These are phyloP conservation scores for Gossypium davidsonii DNA, from an alignment of 441 rosid genomes.

Conservation along the genomic window DNA sequence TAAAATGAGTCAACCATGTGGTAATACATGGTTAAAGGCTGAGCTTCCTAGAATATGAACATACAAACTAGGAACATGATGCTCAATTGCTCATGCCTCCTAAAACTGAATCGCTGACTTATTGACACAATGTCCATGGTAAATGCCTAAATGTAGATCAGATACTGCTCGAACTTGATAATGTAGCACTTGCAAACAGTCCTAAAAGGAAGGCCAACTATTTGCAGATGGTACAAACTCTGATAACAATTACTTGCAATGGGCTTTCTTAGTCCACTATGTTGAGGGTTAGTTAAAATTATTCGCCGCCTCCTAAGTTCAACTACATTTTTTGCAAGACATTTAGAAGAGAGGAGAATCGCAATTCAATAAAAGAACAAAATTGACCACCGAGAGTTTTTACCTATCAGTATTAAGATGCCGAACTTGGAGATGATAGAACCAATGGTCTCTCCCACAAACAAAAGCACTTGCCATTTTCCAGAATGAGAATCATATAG, in stretches of 20 bases:
- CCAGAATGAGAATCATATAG: background rate
- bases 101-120: background rate
- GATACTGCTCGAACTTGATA: background rate
- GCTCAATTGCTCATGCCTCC: background rate
- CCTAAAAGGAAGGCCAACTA: background rate
- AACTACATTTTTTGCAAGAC: background rate
- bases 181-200: background rate
- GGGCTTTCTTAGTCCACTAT: background rate
- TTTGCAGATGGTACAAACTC: background rate
- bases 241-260: background rate
- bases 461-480: background rate
- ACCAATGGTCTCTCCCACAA: background rate
- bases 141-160: background rate
- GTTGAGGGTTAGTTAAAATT: background rate
- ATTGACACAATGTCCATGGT: background rate
- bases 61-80: background rate
- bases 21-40: background rate
- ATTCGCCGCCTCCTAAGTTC: background rate
- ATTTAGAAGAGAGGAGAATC: background rate
- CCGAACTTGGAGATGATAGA: conserved; percentile 2
- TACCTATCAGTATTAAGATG: conserved; percentile 20
- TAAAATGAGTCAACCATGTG: background rate
- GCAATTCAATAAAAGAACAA: background rate
- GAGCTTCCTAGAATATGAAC: background rate
- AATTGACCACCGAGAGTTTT: background rate